These are phyloP conservation scores for Solanum stenotomum DNA, from an alignment of 257 asterid genomes.

Conservation along the genomic window DNA sequence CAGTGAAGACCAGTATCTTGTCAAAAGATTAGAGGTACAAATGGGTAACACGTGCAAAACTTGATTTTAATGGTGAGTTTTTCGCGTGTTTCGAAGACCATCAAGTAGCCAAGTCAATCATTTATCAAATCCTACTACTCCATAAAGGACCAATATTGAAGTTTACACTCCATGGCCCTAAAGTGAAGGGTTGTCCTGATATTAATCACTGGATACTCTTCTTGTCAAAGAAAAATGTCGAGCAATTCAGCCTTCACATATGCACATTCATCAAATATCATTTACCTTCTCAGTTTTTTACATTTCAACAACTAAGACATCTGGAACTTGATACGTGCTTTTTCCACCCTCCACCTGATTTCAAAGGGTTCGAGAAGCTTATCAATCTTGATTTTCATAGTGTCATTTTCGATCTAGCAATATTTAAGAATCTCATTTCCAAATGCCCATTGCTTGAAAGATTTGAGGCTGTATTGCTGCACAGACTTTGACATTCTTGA, in stretches of 20 bases:
- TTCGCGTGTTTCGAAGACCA: not conserved
- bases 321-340: slow-evolving; percentile 15
- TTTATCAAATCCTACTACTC: not conserved
- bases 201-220: not conserved
- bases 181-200: not conserved
- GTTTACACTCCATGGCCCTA: not conserved
- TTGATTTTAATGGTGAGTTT: not conserved
- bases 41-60: no score
- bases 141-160: slow-evolving; percentile 3
- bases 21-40: no score
- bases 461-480: slow-evolving; percentile 33
- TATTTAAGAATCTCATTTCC: slow-evolving; percentile 22
- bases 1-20: no score
- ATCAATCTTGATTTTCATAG: slow-evolving; percentile 34
- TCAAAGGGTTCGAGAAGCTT: slow-evolving; percentile 39
- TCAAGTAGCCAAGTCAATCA: not conserved
- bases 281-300: not conserved
- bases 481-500: slow-evolving; percentile 34
- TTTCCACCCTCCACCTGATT: slow-evolving; percentile 24
- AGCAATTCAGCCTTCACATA: not conserved
- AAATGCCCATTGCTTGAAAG: slow-evolving; percentile 39
- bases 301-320: not conserved
- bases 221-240: not conserved
- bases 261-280: not conserved
- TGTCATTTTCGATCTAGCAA: slow-evolving; percentile 17